Base-by-base conservation (phyloP, 176 grass and related monocot genomes). In the Phoenix roebelenii region DNA sequence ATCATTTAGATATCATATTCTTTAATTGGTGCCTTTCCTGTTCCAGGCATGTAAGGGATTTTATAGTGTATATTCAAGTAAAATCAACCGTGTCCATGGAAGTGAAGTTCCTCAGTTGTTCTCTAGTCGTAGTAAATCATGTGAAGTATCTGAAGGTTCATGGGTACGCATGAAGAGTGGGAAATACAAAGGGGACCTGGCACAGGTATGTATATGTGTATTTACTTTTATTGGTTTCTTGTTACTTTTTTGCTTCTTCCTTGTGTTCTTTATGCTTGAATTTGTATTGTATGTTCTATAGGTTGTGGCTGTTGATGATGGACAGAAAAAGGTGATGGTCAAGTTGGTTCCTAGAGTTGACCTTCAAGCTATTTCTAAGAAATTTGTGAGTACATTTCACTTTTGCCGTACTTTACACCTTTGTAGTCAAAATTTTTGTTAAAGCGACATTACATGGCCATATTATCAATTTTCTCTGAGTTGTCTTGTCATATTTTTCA, bases 31-130 rank as follows among this genome's bases (percentile, higher is more conserved):
- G 35, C 2, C 10, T 44, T 44, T 44, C 10, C 30, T 55, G 17
- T 50, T 77, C 39, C 76, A 98, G 93, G 87, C 93, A 61, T 98
- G 93, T 78, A 98, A 92, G 88, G 93, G 93, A 66, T 98, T 98
- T 83, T 92, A 84, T 76, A 85, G 51, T 52, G 65, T 98, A 20
- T 98, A 92, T 54, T 16, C 77, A 64, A 85, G 70, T 49, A 88
- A 73, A 76, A 81, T 80, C 55, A 89, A 44, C 75, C 58, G 80
- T 74, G 87, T 98, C 68, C 81, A 87, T 15, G 67, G 54, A 76
- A 74, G 72, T 71, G 93, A 98, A 60, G 76, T 91, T 76, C 84
- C 84, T 74, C 81, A 83, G 28, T 78, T 98, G 77, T 71, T 98
- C 74, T 78, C 84, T 16, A 80, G 55, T 60, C 78, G 81, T 15